phyloP scores from a whole-genome alignment of 78 protist genomes.

The Dictyostelium discoideum region DNA sequence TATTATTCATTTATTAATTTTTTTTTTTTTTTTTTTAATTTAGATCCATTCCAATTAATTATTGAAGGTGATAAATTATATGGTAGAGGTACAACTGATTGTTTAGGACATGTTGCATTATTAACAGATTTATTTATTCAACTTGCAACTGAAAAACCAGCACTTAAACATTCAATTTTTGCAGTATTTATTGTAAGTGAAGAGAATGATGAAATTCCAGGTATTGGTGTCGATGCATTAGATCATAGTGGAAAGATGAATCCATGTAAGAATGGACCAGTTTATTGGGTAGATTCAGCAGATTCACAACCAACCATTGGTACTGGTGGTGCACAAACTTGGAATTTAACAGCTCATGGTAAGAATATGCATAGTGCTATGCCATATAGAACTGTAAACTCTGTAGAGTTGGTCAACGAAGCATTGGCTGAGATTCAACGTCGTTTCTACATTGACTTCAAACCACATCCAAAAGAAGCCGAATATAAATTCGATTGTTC shows the following conservation, averaged over 20 bases:
- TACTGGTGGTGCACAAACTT: constrained; percentile 80
- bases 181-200: constrained; percentile 89
- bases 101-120: constrained; percentile 86
- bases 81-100: constrained; percentile 92
- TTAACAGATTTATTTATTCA: constrained; percentile 56
- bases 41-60: constrained; percentile 72
- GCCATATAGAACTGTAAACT: constrained; percentile 73
- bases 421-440: constrained; percentile 74
- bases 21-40: neutral
- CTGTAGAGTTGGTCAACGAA: constrained; percentile 62
- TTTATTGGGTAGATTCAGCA: constrained; percentile 79
- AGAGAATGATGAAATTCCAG: constrained; percentile 78
- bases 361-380: constrained; percentile 83
- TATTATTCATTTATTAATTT: neutral
- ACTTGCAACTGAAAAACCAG: constrained; percentile 67
- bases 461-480: constrained; percentile 65
- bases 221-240: constrained; percentile 83
- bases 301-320: constrained; percentile 83
- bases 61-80: constrained; percentile 80
- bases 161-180: constrained; percentile 29
- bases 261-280: constrained; percentile 68
- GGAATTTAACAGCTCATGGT: constrained; percentile 84
- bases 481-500: constrained; percentile 40
- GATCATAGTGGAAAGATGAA: constrained; percentile 70
- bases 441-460: constrained; percentile 78